Base-by-base conservation (phyloP, 2,329 filamentous ascomycete genomes). In the Pseudogymnoascus verrucosus region DNA sequence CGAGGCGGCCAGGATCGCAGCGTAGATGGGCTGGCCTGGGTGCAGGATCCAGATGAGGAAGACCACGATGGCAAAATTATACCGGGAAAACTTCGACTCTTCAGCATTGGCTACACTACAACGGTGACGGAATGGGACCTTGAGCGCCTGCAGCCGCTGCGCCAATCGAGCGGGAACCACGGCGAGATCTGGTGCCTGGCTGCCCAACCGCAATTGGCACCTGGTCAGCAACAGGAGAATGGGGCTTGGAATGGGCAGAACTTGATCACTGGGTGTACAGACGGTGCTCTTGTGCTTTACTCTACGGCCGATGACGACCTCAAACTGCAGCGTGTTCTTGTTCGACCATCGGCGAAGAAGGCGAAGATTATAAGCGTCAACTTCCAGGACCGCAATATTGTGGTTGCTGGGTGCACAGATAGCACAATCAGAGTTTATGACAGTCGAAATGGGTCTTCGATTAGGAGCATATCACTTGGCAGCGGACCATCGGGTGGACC, bases 181-280 rank as follows among this genome's bases (percentile, higher is more conserved):
- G 93, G 92, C 68, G 93, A 97, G 72, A 93, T 98, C 66, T 99
- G 95, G 95, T 98, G 93, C 77, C 84, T 99, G 71, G 91, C 90
- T 64, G 90, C 89, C 12, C 93, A 97, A 76, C 95, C 93, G 2
- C 63, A 69, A 31, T 71, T 75, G 65, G 40, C 62, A 37, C 65
- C 63, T 21, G 34, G 62, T 31, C 64, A 65, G 5, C 64, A 64
- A 1, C 63, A 67, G 37, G 72, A 70, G 57, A 73, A 77, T 66
- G 74, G 72, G 37, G 69, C 61, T 12, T 72, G 69, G 66, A 63
- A 65, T 28, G 70, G 72, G 16, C 82, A 84, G 75, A 89, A 90
- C 72, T 82, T 99, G 42, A 89, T 96, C 11, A 89, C 87, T 62
- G 95, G 95, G 12, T 98, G 93, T 68, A 92, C 91, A 26, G 93